phyloP scores from a whole-genome alignment of 1,284 basidiomycete species.

The Anthracocystis setariae region DNA sequence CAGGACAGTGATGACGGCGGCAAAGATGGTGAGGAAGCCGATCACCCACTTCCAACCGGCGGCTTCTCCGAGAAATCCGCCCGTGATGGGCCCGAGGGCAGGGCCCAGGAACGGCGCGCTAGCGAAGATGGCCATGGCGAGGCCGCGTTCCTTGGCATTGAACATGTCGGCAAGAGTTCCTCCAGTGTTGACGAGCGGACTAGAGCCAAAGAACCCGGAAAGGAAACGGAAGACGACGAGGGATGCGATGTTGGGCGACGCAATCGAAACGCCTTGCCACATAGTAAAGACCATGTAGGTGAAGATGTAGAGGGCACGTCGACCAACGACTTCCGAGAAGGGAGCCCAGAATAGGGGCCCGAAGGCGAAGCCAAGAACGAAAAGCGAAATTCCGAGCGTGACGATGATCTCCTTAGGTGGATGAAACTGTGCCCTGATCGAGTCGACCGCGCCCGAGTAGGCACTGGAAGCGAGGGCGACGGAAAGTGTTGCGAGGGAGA shows the following conservation, averaged over 20 bases:
- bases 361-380: slow-evolving; percentile 74
- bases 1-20: slow-evolving; percentile 71
- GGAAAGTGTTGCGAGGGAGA: slow-evolving; percentile 60
- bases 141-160: slow-evolving; percentile 76
- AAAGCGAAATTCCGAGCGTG: slow-evolving; percentile 72
- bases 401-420: slow-evolving; percentile 43
- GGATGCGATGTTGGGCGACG: slow-evolving; percentile 74
- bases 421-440: slow-evolving; percentile 45
- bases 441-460: slow-evolving; percentile 55
- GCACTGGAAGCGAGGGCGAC: slow-evolving; percentile 57
- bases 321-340: slow-evolving; percentile 72
- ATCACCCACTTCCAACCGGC: slow-evolving; percentile 78
- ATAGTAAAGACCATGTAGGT: slow-evolving; percentile 73
- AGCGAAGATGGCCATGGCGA: slow-evolving; percentile 77
- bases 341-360: slow-evolving; percentile 74
- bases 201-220: slow-evolving; percentile 73
- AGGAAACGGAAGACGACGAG: slow-evolving; percentile 78
- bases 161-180: slow-evolving; percentile 75
- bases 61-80: slow-evolving; percentile 70
- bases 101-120: slow-evolving; percentile 82
- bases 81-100: slow-evolving; percentile 67
- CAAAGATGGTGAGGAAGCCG: slow-evolving; percentile 78
- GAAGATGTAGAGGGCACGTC: slow-evolving; percentile 76
- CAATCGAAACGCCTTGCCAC: slow-evolving; percentile 76
- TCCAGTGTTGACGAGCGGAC: slow-evolving; percentile 71